phyloP scores from a whole-genome alignment of 257 asterid species.

The Lithospermum erythrorhizon region DNA sequence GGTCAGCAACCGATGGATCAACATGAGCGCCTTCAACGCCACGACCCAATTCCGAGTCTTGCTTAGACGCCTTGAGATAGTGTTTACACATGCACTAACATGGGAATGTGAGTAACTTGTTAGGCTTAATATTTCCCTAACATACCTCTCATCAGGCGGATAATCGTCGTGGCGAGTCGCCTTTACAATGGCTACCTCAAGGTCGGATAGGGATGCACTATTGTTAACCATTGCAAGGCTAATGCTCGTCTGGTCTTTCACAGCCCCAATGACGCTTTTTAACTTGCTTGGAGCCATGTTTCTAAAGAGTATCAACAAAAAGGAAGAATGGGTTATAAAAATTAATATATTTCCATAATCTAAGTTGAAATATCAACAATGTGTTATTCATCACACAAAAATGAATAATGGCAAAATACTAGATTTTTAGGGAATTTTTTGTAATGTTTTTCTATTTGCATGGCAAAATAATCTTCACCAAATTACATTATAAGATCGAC shows the following conservation, averaged over 20 bases:
- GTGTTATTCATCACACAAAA: no score
- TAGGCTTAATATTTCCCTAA: constrained; percentile 62
- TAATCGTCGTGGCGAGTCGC: constrained; percentile 90
- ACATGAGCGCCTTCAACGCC: constrained; percentile 73
- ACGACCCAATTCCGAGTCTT: constrained; percentile 94
- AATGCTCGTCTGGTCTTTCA: constrained; percentile 89
- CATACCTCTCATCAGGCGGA: constrained; percentile 81
- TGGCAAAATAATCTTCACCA: no score
- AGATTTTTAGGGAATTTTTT: no score
- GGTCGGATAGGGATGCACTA: constrained; percentile 68
- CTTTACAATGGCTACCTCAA: constrained; percentile 88
- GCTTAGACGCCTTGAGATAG: constrained; percentile 69
- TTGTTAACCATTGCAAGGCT: constrained; percentile 78
- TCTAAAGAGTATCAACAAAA: neutral
- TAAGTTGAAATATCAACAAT: no score
- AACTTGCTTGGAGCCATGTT: constrained; percentile 81
- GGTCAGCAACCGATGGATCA: constrained; percentile 60
- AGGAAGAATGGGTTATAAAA: no score
- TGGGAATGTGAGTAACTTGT: constrained; percentile 68
- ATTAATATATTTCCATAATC: no score
- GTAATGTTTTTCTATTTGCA: neutral
- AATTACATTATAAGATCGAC: no score
- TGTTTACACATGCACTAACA: constrained; percentile 54
- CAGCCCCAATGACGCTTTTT: constrained; percentile 81
- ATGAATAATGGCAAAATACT: no score